These are phyloP conservation scores for Bryoerythrophyllum caledonicum DNA, from an alignment of 225 moss, liverwort and hornwort genomes.

Conservation along the genomic window DNA sequence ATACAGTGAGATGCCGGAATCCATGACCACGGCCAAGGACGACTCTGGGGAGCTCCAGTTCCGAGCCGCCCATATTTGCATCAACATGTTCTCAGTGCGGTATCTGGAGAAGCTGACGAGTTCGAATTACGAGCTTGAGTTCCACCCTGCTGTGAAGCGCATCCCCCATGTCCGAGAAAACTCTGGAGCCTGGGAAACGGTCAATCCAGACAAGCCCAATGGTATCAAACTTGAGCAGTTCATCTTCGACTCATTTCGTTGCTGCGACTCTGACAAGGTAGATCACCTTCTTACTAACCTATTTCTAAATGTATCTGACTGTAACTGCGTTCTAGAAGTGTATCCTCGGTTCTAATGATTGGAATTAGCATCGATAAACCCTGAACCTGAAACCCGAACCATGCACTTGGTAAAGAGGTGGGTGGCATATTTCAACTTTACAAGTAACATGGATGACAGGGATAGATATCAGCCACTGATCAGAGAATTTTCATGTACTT, in stretches of 20 bases:
- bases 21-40: conserved; percentile 52
- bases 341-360: background rate
- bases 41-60: conserved; percentile 54
- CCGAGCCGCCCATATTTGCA: conserved; percentile 86
- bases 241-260: conserved; percentile 87
- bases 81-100: conserved; percentile 84
- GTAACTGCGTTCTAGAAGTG: background rate
- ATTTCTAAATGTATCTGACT: background rate
- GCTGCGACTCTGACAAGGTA: conserved; percentile 69
- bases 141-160: conserved; percentile 76
- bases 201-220: conserved; percentile 66
- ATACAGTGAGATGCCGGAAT: conserved; percentile 80
- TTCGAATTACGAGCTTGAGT: conserved; percentile 49
- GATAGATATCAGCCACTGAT: background rate
- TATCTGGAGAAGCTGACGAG: conserved; percentile 54
- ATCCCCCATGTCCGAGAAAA: conserved; percentile 55
- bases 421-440: background rate
- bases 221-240: conserved; percentile 91
- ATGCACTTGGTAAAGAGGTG: background rate
- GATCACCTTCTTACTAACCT: background rate
- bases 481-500: background rate
- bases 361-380: background rate
- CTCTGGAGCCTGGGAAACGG: conserved; percentile 39
- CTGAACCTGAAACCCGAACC: too few species aligned
- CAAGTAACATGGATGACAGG: background rate